phyloP scores from a whole-genome alignment of 768 basidiomycete species.

The Mrakia blollopis region DNA sequence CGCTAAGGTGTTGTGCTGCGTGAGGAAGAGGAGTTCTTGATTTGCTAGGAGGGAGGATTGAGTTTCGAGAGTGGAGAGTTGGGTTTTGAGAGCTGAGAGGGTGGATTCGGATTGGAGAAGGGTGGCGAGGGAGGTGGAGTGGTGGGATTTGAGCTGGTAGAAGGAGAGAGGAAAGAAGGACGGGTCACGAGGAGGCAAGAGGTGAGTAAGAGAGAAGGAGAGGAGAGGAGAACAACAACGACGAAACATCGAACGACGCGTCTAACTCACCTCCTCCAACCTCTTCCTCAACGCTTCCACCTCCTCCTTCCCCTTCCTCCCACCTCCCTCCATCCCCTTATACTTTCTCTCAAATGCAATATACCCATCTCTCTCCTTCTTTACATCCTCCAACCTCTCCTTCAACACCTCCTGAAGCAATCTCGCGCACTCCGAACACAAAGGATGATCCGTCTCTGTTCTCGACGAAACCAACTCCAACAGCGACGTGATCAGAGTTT shows the following conservation, averaged over 20 bases:
- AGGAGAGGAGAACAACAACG: background rate
- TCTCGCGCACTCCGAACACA: conserved; percentile 91
- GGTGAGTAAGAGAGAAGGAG: background rate
- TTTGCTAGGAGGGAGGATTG: background rate
- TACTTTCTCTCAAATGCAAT: conserved; percentile 87
- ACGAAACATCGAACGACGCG: too few relatives aligned
- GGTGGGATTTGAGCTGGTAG: background rate
- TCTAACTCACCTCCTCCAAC: conserved; percentile 16
- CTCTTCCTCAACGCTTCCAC: conserved; percentile 12
- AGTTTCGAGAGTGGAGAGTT: background rate
- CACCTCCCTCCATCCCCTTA: conserved; percentile 52
- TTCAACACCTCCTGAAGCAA: conserved; percentile 69
- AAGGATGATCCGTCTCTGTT: conserved; percentile 73
- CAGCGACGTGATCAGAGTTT: conserved; percentile 37
- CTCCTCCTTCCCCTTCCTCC: conserved; percentile 60
- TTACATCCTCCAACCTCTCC: conserved; percentile 79
- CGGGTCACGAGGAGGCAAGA: too few relatives aligned
- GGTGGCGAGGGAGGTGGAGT: background rate
- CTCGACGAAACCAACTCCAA: conserved; percentile 40
- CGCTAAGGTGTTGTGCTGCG: background rate
- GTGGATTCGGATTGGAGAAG: background rate
- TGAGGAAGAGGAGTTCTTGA: conserved; percentile 21
- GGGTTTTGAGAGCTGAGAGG: background rate
- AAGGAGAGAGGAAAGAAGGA: background rate
- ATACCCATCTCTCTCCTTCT: conserved; percentile 86